Conservation (phyloP, 495 filamentous ascomycete genomes). For the Staphylotrichum tortipilum region DNA sequence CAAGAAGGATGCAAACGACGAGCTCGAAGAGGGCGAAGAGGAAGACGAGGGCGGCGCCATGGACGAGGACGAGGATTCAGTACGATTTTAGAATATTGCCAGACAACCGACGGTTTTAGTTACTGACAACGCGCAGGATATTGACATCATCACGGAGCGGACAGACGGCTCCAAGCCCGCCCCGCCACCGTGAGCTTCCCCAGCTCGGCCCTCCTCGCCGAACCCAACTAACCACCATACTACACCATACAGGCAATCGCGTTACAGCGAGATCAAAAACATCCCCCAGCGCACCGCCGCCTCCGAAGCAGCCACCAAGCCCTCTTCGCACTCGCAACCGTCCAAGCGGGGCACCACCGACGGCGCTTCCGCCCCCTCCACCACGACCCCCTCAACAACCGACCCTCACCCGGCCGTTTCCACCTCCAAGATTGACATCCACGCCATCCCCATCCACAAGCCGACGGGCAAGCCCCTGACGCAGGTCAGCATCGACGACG, state of each 20-base stretch:
- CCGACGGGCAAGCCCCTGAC: slow-evolving; percentile 69
- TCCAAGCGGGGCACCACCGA: slow-evolving; percentile 30
- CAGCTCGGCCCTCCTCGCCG: not conserved
- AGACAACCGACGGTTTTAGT: not conserved
- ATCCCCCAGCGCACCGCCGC: slow-evolving; percentile 55
- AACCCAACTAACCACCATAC: not conserved
- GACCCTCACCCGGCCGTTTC: slow-evolving; percentile 46
- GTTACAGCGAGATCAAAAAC: slow-evolving; percentile 57
- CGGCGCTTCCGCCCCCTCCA: slow-evolving; percentile 14
- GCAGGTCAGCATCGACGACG: slow-evolving; percentile 72
- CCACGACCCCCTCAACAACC: slow-evolving; percentile 7
- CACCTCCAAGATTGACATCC: slow-evolving; percentile 73
- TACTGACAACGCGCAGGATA: slow-evolving; percentile 51
- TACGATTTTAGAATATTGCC: slow-evolving; percentile 3
- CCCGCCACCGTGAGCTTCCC: slow-evolving; percentile 49
- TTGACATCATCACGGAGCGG: slow-evolving; percentile 87
- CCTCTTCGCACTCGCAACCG: slow-evolving; percentile 15
- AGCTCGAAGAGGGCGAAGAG: slow-evolving; percentile 51
- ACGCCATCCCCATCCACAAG: slow-evolving; percentile 72
- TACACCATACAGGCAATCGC: slow-evolving; percentile 35
- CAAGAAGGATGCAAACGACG: slow-evolving; percentile 31
- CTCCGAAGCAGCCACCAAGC: slow-evolving; percentile 27
- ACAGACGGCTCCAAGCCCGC: slow-evolving; percentile 70
- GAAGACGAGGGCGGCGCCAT: slow-evolving; percentile 67
- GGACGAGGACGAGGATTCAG: slow-evolving; percentile 57